phyloP scores from a whole-genome alignment of 2,329 filamentous ascomycete species.

The Ophiosphaerella korrae region DNA sequence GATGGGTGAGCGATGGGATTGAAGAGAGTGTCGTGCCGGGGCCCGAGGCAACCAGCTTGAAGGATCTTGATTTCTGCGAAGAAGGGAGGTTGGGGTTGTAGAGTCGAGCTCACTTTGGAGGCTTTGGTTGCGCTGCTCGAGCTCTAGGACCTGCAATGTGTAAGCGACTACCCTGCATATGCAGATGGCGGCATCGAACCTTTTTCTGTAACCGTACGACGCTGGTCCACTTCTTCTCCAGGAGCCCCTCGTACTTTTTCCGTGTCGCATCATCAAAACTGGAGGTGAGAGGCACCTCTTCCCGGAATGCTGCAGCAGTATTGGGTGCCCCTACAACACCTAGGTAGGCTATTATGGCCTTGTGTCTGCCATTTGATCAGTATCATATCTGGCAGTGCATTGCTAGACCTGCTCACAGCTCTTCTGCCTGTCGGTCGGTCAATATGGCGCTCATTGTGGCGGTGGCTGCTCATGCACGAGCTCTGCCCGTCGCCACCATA shows the following conservation, averaged over 20 bases:
- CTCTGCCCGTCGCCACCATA: slow-evolving; percentile 37
- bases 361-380: slow-evolving; percentile 67
- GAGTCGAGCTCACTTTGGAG: slow-evolving; percentile 85
- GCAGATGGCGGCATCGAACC: slow-evolving; percentile 54
- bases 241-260: slow-evolving; percentile 91
- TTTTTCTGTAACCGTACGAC: slow-evolving; percentile 95
- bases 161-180: slow-evolving; percentile 17
- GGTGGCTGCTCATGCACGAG: slow-evolving; percentile 25
- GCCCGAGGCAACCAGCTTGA: slow-evolving; percentile 83
- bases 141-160: slow-evolving; percentile 78
- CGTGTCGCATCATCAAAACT: slow-evolving; percentile 78
- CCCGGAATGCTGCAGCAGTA: slow-evolving; percentile 72
- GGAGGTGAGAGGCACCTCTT: slow-evolving; percentile 76
- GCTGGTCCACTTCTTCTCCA: slow-evolving; percentile 99
- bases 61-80: slow-evolving; percentile 82
- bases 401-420: slow-evolving; percentile 67
- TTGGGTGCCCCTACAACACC: slow-evolving; percentile 72
- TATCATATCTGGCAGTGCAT: not conserved
- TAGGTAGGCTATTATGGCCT: slow-evolving; percentile 90
- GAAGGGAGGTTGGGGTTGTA: slow-evolving; percentile 77
- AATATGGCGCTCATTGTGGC: slow-evolving; percentile 73
- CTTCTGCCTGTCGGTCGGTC: slow-evolving; percentile 81
- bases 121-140: slow-evolving; percentile 74
- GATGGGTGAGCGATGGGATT: slow-evolving; percentile 80
- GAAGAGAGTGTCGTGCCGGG: slow-evolving; percentile 78